Conservation (phyloP, 176 grass and related monocot species). For the Paspalum notatum region DNA sequence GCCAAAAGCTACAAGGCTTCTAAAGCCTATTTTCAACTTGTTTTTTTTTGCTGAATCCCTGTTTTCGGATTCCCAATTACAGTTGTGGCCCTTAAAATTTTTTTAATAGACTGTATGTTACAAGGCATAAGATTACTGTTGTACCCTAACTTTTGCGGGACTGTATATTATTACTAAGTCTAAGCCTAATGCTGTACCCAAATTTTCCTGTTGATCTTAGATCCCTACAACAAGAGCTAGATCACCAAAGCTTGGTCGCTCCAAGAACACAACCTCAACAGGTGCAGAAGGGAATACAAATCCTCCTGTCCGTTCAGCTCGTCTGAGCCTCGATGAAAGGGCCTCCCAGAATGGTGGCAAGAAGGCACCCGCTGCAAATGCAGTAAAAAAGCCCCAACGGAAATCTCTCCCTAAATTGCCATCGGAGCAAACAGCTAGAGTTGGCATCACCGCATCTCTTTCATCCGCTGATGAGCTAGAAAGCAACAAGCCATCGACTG, state of each 20-base stretch:
- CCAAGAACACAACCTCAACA: slow-evolving; percentile 47
- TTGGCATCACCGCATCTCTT: not conserved
- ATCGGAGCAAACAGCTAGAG: slow-evolving; percentile 48
- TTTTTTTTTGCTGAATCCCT: slow-evolving; percentile 20
- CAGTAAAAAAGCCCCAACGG: slow-evolving; percentile 49
- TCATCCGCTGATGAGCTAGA: slow-evolving; percentile 35
- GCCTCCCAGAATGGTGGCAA: slow-evolving; percentile 37
- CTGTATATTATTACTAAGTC: slow-evolving; percentile 1
- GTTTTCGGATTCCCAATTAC: not conserved
- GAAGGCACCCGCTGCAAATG: slow-evolving; percentile 29
- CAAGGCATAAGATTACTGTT: not conserved
- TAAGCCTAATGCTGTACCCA: not conserved
- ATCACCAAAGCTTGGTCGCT: slow-evolving; percentile 68
- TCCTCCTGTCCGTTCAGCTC: slow-evolving; percentile 36
- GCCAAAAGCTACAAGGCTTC: not conserved
- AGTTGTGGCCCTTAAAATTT: not conserved
- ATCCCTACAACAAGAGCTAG: slow-evolving; percentile 66
- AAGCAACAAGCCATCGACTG: not conserved
- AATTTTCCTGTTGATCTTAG: slow-evolving; percentile 36
- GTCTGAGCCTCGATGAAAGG: slow-evolving; percentile 56
- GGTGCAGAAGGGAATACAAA: slow-evolving; percentile 21
- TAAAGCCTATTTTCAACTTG: not conserved
- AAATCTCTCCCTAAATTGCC: slow-evolving; percentile 63
- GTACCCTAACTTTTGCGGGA: slow-evolving; percentile 7
- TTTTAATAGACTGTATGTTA: not conserved